These are phyloP conservation scores for Fraxinus dipetala DNA, from an alignment of 305 asterid species.

Conservation along the genomic window DNA sequence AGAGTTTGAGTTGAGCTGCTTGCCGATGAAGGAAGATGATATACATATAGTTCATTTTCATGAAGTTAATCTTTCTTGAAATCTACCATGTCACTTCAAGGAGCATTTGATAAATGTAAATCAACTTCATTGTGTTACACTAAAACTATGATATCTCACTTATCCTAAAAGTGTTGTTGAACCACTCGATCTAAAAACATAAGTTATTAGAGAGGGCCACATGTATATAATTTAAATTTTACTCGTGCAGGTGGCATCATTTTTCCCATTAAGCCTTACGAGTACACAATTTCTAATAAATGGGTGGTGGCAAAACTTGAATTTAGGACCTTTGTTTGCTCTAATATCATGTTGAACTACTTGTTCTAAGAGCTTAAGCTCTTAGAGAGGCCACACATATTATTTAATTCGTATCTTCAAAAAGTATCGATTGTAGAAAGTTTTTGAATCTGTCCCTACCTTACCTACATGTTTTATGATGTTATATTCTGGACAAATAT, in stretches of 20 bases:
- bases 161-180: not conserved
- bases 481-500: conserved; percentile 8
- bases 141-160: not conserved
- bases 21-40: not conserved
- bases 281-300: not conserved
- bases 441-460: not conserved
- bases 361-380: not conserved
- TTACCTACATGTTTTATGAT: conserved; percentile 12
- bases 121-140: not conserved
- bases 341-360: not conserved
- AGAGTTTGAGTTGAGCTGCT: not conserved
- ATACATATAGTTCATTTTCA: not conserved
- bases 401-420: not conserved
- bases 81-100: not conserved
- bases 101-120: not conserved
- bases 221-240: not conserved
- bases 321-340: not conserved
- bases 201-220: not conserved
- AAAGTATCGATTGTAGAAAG: not conserved
- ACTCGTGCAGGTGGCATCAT: not conserved
- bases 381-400: not conserved
- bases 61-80: not conserved
- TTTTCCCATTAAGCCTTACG: not conserved
- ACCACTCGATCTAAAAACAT: not conserved
- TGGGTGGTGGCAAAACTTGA: not conserved